Evolutionary conservation across 139 green algal species (phyloP).

Genomic region (Chlamydomonas applanata): DNA sequence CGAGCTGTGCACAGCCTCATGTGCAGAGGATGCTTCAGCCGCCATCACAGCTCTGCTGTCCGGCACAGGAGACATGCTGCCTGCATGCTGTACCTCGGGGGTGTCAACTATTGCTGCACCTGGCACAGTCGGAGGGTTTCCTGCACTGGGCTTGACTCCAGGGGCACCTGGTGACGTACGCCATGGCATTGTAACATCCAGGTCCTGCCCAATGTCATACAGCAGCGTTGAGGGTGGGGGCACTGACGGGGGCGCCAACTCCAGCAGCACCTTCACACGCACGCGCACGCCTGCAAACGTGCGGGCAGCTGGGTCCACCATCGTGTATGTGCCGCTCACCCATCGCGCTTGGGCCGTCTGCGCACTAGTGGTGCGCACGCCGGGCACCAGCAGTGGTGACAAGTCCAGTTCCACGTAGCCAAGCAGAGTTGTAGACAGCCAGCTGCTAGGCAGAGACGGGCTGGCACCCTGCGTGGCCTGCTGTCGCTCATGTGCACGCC

Average conservation of each 20-base stretch:
- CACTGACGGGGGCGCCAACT: neutral
- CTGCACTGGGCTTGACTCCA: too few relatives aligned
- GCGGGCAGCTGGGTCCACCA: constrained; percentile 15
- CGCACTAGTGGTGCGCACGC: constrained; percentile 8
- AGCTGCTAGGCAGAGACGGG: neutral
- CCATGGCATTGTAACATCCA: too few relatives aligned
- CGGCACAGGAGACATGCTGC: too few relatives aligned
- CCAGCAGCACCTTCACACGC: constrained; percentile 11
- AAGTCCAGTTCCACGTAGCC: neutral
- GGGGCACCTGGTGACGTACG: too few relatives aligned
- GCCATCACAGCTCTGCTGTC: too few relatives aligned
- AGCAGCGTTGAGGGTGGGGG: neutral
- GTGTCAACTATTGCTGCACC: too few relatives aligned
- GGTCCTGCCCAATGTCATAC: too few relatives aligned
- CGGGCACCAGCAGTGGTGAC: neutral
- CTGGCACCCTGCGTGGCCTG: neutral
- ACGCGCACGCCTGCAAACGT: neutral
- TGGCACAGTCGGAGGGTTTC: too few relatives aligned
- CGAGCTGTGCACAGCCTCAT: too few relatives aligned
- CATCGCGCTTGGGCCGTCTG: constrained; percentile 8
- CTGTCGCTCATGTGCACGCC: neutral
- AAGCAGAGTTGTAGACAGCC: neutral
- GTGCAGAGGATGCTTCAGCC: too few relatives aligned
- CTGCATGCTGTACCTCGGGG: too few relatives aligned
- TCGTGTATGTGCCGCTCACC: constrained; percentile 15